phyloP scores from a whole-genome alignment of 108 stramenopile species.

The Fistulifera solaris region DNA sequence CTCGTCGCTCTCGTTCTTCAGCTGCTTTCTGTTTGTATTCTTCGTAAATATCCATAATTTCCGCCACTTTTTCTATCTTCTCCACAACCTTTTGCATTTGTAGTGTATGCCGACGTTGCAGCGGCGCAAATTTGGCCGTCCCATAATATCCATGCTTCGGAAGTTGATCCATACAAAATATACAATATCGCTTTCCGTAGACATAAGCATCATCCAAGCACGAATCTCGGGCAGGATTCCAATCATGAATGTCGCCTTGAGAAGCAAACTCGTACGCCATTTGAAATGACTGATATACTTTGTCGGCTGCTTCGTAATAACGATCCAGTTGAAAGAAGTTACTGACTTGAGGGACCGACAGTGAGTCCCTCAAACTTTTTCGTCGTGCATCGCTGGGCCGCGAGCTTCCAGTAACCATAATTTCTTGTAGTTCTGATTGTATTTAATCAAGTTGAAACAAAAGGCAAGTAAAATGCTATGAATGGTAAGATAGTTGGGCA shows the following conservation, averaged over 20 bases:
- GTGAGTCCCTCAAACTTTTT: constrained; percentile 12
- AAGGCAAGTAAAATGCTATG: too few species aligned
- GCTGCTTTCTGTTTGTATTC: constrained; percentile 21
- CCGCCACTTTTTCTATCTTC: constrained; percentile 56
- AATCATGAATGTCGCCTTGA: too few species aligned
- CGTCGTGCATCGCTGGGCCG: constrained; percentile 14
- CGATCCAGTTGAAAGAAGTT: constrained; percentile 64
- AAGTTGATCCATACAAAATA: constrained; percentile 53
- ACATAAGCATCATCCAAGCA: constrained; percentile 70
- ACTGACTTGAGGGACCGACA: constrained; percentile 27
- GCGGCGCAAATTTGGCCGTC: constrained; percentile 18
- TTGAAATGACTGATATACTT: constrained; percentile 35
- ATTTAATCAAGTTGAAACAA: too few species aligned
- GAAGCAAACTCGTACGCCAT: constrained; percentile 20
- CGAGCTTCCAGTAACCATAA: too few species aligned
- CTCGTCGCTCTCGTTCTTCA: constrained; percentile 24
- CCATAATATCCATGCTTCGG: constrained; percentile 70
- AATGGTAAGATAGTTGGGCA: too few species aligned
- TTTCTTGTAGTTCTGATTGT: too few species aligned
- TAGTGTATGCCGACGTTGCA: constrained; percentile 30
- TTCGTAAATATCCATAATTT: constrained; percentile 72
- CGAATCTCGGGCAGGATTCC: too few species aligned
- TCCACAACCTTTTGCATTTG: constrained; percentile 50
- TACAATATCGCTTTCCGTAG: constrained; percentile 66
- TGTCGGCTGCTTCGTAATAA: constrained; percentile 72